Percentiles rank a stretch among this genome's conserved stretches.
phyloP scores from a whole-genome alignment of 352 stramenopile species.

The Plasmopara halstedii region DNA sequence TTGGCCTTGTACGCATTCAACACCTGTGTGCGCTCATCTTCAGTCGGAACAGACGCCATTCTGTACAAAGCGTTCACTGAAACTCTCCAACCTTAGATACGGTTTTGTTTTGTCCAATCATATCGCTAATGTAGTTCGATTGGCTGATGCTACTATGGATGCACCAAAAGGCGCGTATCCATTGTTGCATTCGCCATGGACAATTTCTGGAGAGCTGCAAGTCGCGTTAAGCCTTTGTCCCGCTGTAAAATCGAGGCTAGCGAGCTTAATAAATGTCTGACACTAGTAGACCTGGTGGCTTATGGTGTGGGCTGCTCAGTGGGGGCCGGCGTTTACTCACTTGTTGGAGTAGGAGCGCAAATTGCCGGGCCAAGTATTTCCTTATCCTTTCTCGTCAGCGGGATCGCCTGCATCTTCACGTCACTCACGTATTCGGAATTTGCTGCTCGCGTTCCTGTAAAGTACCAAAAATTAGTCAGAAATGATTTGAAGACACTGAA shows the following conservation, averaged over 20 bases:
- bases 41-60: conserved; percentile 55
- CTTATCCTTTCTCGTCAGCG: conserved; percentile 87
- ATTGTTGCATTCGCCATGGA: conserved; percentile 24
- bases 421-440: conserved; percentile 90
- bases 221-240: conserved; percentile 65
- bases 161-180: no score
- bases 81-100: no score
- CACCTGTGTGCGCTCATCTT: conserved; percentile 89
- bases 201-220: conserved; percentile 42
- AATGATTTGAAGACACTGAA: conserved; percentile 1
- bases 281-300: conserved; percentile 66
- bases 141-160: no score
- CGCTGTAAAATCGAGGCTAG: conserved; percentile 30
- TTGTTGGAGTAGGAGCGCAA: conserved; percentile 79
- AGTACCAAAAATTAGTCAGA: background rate
- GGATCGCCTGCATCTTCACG: conserved; percentile 85
- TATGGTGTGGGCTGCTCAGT: conserved; percentile 90
- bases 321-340: conserved; percentile 89
- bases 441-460: conserved; percentile 71
- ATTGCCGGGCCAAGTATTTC: conserved; percentile 83
- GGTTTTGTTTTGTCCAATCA: background rate
- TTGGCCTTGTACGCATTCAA: conserved; percentile 94
- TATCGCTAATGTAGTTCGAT: no score
- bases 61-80: no score
- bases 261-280: conserved; percentile 60